Evolutionary conservation across 1,284 basidiomycete genomes (phyloP), one percentile per base, ranked within the genome.

Genomic region (Trichosporon coremiiforme): DNA sequence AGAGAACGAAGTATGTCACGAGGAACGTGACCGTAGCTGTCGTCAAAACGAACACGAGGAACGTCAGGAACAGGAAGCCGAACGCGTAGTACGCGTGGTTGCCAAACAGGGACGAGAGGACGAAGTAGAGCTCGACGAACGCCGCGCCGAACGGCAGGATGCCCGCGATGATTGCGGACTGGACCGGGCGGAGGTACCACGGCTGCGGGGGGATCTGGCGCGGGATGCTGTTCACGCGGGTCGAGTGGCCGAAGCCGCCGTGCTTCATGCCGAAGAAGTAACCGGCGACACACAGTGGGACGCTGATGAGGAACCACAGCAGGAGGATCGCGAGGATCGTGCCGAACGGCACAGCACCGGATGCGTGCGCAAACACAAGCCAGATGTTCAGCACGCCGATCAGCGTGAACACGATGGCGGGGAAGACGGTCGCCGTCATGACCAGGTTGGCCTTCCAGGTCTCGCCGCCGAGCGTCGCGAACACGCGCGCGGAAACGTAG

Each of bases 341-440:
- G 50, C 91, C 94, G 80, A 98, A 97, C 2, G 96, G 96, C 47
- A 99, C 94, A 7, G 96, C 96, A 20, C 95, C 96, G 3, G 95
- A 96, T 0, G 95, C 95, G 4, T 90, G 90, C 15, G 93, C 91
- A 2, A 88, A 86, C 71, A 98, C 85, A 35, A 99, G 88, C 86
- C 94, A 91, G 67, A 96, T 85, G 80, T 97, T 92, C 72, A 98
- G 87, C 33, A 95, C 78, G 84, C 95, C 94, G 62, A 96, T 90
- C 67, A 93, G 80, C 25, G 87, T 85, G 80, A 96, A 96, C 60
- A 96, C 88, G 71, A 92, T 80, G 13, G 90, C 93, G 74, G 95
- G 96, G 75, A 98, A 87, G 35, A 94, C 84, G 3, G 92, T 90
- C 10, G 95, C 93, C 2, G 95, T 96, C 68, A 95, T 82, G 78